A percentile compares a stretch with the other conserved stretches of the same genome.
Evolutionary conservation across 495 filamentous ascomycete genomes (phyloP).

Genomic region (Chaetomium cochliodes): DNA sequence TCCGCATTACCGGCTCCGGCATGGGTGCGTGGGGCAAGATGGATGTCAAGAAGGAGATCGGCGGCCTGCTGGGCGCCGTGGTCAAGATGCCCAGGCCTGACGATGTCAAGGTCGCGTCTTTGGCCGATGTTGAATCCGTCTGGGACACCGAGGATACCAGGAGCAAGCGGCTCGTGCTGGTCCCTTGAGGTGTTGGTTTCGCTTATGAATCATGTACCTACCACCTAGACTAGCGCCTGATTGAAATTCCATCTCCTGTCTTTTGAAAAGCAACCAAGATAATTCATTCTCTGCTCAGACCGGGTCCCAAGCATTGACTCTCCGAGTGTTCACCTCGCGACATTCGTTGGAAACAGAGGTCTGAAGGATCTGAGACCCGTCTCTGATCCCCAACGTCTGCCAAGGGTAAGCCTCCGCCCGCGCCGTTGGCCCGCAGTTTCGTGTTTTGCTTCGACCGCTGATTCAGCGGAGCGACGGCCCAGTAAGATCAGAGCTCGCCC

Average conservation of each 20-base stretch:
- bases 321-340: too few species aligned
- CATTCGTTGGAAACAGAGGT: too few species aligned
- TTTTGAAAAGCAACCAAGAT: too few species aligned
- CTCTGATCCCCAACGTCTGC: background rate
- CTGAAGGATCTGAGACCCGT: too few species aligned
- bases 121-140: conserved; percentile 2
- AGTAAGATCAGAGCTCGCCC: background rate
- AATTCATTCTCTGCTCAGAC: too few species aligned
- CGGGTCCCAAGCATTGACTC: too few species aligned
- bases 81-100: conserved; percentile 11
- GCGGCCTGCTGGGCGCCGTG: conserved; percentile 6
- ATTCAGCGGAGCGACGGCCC: conserved; percentile 3
- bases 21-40: conserved; percentile 18
- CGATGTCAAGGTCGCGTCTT: background rate
- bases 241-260: too few species aligned
- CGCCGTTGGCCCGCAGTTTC: background rate
- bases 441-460: background rate
- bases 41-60: conserved; percentile 17
- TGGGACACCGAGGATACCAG: conserved; percentile 16
- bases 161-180: conserved; percentile 13
- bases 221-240: too few species aligned
- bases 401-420: background rate
- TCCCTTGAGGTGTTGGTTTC: background rate
- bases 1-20: conserved; percentile 16
- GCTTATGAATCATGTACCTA: too few species aligned